A percentile compares a stretch with the other conserved stretches of the same genome.
Conservation (phyloP, 768 basidiomycete species). For the Amanita subjunquillea region DNA sequence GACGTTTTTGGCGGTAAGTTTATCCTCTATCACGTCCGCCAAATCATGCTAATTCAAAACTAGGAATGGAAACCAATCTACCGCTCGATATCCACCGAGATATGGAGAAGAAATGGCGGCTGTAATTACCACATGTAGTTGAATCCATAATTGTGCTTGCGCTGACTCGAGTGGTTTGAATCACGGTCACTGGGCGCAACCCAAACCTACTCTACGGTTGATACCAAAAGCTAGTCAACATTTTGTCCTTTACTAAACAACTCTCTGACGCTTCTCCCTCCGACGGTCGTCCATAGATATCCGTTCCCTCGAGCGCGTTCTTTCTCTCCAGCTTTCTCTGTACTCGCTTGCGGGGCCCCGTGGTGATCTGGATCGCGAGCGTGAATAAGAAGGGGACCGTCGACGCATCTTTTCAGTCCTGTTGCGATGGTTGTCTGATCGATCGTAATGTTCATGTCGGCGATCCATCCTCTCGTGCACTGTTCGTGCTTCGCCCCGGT, state of each 20-base stretch:
- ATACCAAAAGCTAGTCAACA: too few relatives aligned
- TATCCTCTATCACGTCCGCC: not conserved
- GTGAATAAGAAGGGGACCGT: slow-evolving; percentile 16
- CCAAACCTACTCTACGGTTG: too few relatives aligned
- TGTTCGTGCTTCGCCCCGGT: not conserved
- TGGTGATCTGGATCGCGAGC: slow-evolving; percentile 23
- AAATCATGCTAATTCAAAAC: slow-evolving; percentile 6
- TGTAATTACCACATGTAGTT: slow-evolving; percentile 19
- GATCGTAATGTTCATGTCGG: not conserved
- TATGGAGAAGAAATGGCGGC: slow-evolving; percentile 51
- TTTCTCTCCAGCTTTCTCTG: not conserved
- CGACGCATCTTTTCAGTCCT: slow-evolving; percentile 17
- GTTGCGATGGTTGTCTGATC: slow-evolving; percentile 13
- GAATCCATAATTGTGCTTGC: not conserved
- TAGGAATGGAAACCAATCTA: slow-evolving; percentile 44
- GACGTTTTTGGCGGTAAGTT: slow-evolving; percentile 75
- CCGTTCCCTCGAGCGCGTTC: slow-evolving; percentile 5
- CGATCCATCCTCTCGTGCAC: not conserved
- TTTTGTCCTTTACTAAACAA: not conserved
- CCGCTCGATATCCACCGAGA: slow-evolving; percentile 50
- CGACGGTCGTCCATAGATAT: slow-evolving; percentile 7
- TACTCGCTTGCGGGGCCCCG: slow-evolving; percentile 13
- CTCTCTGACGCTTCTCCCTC: slow-evolving; percentile 5
- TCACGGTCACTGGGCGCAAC: too few relatives aligned
- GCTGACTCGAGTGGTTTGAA: too few relatives aligned